phyloP scores from a whole-genome alignment of 2,329 filamentous ascomycete species.

The Drechslerella coelobrocha region DNA sequence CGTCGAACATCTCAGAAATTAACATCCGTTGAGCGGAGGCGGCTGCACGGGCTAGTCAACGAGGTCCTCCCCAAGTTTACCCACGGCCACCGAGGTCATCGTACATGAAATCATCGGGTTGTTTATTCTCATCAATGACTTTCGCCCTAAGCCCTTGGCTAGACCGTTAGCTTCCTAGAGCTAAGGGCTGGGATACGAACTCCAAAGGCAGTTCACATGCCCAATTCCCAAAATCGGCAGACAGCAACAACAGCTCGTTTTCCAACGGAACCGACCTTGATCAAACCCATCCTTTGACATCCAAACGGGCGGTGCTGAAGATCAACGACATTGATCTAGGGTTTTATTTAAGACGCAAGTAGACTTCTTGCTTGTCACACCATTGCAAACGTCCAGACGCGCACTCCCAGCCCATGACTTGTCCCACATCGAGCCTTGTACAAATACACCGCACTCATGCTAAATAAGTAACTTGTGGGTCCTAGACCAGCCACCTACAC shows the following conservation, averaged over 20 bases:
- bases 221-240: no score
- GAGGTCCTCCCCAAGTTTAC: not conserved
- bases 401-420: not conserved
- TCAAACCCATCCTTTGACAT: no score
- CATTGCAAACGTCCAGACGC: not conserved
- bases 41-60: not conserved
- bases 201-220: no score
- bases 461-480: not conserved
- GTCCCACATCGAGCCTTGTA: not conserved
- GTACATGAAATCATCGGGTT: not conserved
- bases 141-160: not conserved
- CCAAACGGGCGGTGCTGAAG: no score
- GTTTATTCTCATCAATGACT: not conserved
- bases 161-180: not conserved
- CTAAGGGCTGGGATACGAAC: no score
- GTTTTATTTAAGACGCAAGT: no score
- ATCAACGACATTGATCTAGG: no score
- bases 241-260: no score
- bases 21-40: conserved; percentile 1
- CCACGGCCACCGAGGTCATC: not conserved
- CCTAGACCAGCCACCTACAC: not conserved
- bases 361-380: not conserved
- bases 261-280: no score
- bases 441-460: not conserved
- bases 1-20: conserved; percentile 2